Evolutionary conservation across 2,329 filamentous ascomycete species (phyloP), one percentile per base, ranked within the genome.

Genomic region (Fusarium miscanthi): DNA sequence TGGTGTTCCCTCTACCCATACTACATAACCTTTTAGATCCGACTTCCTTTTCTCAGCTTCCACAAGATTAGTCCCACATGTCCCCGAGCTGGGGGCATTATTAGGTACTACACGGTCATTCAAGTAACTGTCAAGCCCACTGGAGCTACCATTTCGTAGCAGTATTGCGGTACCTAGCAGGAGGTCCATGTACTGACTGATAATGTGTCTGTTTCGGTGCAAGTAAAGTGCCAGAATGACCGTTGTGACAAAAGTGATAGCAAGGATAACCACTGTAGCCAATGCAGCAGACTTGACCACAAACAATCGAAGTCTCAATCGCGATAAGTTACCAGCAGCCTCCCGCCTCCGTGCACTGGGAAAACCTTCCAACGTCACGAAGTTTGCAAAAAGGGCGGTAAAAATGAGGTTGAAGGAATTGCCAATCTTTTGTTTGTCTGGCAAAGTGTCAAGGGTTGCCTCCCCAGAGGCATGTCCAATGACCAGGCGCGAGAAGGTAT

Each of bases 81-180:
- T 4, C 0, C 31, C 9, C 0, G 6, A 2, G 8, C 23, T 16
- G 0, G 8, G 4, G 1, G 6, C 2, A 37, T 16, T 37, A 6
- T 2, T 21, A 4, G 4, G 8, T 0, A 25, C 5, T 4, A 37
- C 48, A 1, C 17, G 23, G 23, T 25, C 17, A 1, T 21, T 13
- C 17, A 31, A 38, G 6, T 59, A 59, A 8, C 10, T 31, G 6
- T 59, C 56, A 23, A 59, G 25, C 3, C 56, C 42, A 1, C 6
- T 49, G 0, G 21, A 27, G 1, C 11, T 17, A 9, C 33, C 5
- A 12, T 40, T 19, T 1, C 42, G 42, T 2, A 59, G 17, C 2
- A 59, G 13, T 10, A 59, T 17, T 4, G 56, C 42, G 4, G 31
- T 51, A 2, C 56, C 56, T 3, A 59, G 21, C 2, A 59, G 8